These are phyloP conservation scores for Neurospora cerealis DNA, from an alignment of 495 filamentous ascomycete species.

Conservation along the genomic window DNA sequence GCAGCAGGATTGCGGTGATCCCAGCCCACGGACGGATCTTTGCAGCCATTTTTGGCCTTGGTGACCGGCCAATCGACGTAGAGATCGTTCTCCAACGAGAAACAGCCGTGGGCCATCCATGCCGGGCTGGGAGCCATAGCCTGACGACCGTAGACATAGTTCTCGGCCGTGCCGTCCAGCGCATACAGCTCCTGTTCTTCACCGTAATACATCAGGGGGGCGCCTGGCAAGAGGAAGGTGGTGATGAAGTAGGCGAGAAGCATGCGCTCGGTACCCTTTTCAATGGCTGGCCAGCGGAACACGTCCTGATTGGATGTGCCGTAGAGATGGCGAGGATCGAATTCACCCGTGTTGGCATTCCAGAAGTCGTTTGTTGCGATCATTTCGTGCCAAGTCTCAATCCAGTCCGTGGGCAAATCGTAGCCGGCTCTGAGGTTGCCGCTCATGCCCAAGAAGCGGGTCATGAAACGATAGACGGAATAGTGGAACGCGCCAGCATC, in stretches of 20 bases:
- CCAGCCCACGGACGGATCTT: constrained; percentile 46
- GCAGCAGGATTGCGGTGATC: constrained; percentile 65
- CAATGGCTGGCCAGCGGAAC: constrained; percentile 61
- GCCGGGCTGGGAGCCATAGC: constrained; percentile 56
- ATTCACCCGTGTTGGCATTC: constrained; percentile 55
- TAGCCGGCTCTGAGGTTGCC: constrained; percentile 52
- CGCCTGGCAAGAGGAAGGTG: constrained; percentile 55
- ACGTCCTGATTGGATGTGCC: constrained; percentile 66
- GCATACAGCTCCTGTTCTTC: constrained; percentile 65
- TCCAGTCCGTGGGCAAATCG: constrained; percentile 51
- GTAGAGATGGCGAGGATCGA: constrained; percentile 64
- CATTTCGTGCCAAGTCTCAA: constrained; percentile 52
- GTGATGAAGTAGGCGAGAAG: constrained; percentile 55
- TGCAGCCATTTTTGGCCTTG: constrained; percentile 44
- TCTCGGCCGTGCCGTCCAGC: constrained; percentile 54
- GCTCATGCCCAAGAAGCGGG: constrained; percentile 55
- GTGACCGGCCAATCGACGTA: constrained; percentile 53
- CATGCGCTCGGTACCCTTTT: constrained; percentile 51
- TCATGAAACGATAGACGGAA: constrained; percentile 57
- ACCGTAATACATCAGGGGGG: constrained; percentile 56
- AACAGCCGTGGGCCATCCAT: constrained; percentile 64
- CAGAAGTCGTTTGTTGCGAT: constrained; percentile 53
- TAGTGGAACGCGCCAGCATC: constrained; percentile 65
- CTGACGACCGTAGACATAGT: constrained; percentile 63
- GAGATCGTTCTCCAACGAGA: constrained; percentile 42